phyloP scores from a whole-genome alignment of 2,329 filamentous ascomycete genomes.

The Biscogniauxia sp. region DNA sequence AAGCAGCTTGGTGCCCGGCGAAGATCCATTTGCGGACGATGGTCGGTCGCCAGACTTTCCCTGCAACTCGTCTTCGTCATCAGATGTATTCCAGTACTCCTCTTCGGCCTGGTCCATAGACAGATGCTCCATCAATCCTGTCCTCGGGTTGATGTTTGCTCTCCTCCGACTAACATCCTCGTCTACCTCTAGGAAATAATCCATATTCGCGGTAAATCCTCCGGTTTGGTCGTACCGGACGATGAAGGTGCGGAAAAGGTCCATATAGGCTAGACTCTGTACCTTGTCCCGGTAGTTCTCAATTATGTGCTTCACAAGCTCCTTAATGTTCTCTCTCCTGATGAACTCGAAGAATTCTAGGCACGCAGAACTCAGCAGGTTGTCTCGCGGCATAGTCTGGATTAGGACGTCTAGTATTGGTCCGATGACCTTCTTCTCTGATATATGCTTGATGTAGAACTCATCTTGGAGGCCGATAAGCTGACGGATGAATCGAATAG shows the following conservation, averaged over 20 bases:
- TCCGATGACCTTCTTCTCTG: constrained; percentile 75
- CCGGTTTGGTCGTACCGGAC: constrained; percentile 75
- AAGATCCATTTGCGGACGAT: constrained; percentile 58
- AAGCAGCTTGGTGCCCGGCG: constrained; percentile 65
- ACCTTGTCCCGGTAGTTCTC: constrained; percentile 80
- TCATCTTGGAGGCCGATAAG: constrained; percentile 84
- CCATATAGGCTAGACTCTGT: constrained; percentile 73
- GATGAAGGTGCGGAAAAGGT: constrained; percentile 77
- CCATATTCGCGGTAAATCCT: constrained; percentile 62
- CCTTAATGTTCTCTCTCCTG: constrained; percentile 76
- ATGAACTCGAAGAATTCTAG: constrained; percentile 93
- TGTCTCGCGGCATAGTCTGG: constrained; percentile 86
- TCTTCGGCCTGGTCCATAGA: constrained; percentile 78
- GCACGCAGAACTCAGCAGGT: constrained; percentile 88
- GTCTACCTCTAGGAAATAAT: constrained; percentile 72
- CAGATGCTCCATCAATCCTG: constrained; percentile 65
- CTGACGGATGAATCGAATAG: constrained; percentile 90
- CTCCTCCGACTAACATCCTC: constrained; percentile 50
- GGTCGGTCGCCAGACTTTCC: constrained; percentile 33
- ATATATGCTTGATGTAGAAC: constrained; percentile 84
- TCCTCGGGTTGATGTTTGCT: constrained; percentile 49
- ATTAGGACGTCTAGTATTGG: constrained; percentile 82
- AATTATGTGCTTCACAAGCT: constrained; percentile 79
- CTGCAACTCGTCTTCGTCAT: constrained; percentile 73
- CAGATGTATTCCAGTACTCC: constrained; percentile 88